A percentile compares a stretch with the other conserved stretches of the same genome.
Evolutionary conservation across 2,329 filamentous ascomycete genomes (phyloP).

Genomic region (Arthrinium phaeospermum): DNA sequence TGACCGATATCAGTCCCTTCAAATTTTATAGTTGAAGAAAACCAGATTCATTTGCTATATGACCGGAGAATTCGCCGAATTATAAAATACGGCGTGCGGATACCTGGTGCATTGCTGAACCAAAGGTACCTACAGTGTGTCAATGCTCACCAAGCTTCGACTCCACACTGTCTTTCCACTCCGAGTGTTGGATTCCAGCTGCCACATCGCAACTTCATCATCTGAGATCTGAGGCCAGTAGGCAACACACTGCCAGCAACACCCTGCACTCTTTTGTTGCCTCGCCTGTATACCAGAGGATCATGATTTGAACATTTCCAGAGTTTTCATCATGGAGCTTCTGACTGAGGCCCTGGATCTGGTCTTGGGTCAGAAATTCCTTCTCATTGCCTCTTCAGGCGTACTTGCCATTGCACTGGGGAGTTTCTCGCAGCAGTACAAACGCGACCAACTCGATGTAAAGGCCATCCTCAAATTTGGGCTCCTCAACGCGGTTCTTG

Average conservation of each 20-base stretch:
- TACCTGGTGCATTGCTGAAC: neutral
- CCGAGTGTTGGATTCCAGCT: neutral
- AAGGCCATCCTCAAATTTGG: neutral
- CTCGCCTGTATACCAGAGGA: no score
- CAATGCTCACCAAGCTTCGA: neutral
- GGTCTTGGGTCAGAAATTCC: slow-evolving; percentile 8
- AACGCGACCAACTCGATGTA: neutral
- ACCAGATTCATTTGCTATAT: neutral
- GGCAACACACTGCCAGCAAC: neutral
- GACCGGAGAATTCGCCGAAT: neutral
- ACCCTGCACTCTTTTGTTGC: neutral
- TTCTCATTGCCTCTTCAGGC: neutral
- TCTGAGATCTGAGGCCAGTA: neutral
- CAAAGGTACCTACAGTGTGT: neutral
- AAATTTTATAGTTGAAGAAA: neutral
- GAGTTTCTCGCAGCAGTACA: neutral
- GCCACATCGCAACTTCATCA: slow-evolving; percentile 14
- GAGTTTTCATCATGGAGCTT: neutral
- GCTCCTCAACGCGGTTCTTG: neutral
- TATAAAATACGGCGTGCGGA: neutral
- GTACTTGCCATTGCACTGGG: neutral
- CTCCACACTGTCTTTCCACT: neutral
- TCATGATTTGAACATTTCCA: neutral
- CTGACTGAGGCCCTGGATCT: neutral
- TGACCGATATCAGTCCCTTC: neutral